Evolutionary conservation across 169 alveolate species (phyloP).

Genomic region (Plasmodium billcollinsi): DNA sequence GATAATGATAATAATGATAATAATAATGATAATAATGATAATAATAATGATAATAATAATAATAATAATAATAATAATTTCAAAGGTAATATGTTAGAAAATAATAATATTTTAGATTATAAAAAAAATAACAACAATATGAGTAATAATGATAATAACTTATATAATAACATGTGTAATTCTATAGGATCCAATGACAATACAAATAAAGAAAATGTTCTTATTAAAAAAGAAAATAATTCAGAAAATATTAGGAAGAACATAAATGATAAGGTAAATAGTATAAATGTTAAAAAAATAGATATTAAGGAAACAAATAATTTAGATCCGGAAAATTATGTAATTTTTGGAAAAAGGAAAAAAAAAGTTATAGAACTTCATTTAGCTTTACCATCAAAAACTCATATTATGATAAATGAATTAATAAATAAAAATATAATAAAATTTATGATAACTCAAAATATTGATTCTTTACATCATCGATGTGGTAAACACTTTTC

Average conservation of each 20-base stretch:
- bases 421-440: constrained; percentile 80
- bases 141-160: no score
- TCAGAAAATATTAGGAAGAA: neutral
- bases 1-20: no score
- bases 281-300: neutral
- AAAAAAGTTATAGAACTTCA: constrained; percentile 84
- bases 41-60: no score
- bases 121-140: no score
- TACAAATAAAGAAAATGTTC: neutral
- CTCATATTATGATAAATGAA: constrained; percentile 86
- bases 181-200: neutral
- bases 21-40: no score
- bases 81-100: no score
- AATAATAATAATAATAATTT: no score
- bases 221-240: constrained; percentile 25
- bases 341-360: constrained; percentile 79
- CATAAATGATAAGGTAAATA: neutral
- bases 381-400: constrained; percentile 88
- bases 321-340: constrained; percentile 22
- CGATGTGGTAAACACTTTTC: constrained; percentile 84
- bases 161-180: no score
- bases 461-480: constrained; percentile 88
- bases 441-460: constrained; percentile 86
- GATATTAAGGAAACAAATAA: neutral
- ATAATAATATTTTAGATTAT: no score